Base-by-base conservation (phyloP, 2,329 filamentous ascomycete genomes). In the Claviceps humidiphila region DNA sequence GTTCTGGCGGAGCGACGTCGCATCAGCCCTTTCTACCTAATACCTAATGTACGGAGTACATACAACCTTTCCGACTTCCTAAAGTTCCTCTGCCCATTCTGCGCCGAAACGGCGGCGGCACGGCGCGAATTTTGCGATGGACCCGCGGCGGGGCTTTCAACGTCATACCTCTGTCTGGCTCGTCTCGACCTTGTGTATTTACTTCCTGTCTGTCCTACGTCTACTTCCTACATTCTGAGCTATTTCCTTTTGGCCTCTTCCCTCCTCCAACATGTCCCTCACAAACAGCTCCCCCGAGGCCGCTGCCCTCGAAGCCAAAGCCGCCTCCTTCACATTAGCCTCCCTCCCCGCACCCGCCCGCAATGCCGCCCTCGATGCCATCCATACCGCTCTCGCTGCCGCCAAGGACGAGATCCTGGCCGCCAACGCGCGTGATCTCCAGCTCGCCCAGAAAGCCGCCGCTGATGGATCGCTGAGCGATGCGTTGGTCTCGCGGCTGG, bases 401-500 rank as follows among this genome's bases (percentile, higher is more conserved):
- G 79, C 84, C 49, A 86, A 82, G 66, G 78, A 87, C 54, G 74
- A 80, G 14, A 95, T 98, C 58, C 77, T 98, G 49, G 81, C 83
- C 43, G 93, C 93, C 55, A 98, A 98, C 71, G 83, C 83, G 30
- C 78, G 77, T 55, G 93, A 98, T 66, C 77, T 98, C 51, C 81
- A 83, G 51, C 72, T 78, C 46, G 93, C 93, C 3, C 79, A 77
- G 42, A 75, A 79, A 60, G 87, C 88, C 48, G 88, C 87, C 20
- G 78, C 82, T 16, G 79, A 82, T 61, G 91, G 91, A 42, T 74
- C 81, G 47, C 72, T 97, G 49, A 91, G 83, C 66, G 78, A 85
- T 62, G 93, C 88, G 63, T 77, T 97, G 24, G 80, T 96, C 37
- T 93, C 94, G 62, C 80, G 93, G 52, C 76, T 98, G 55, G 91